phyloP scores from a whole-genome alignment of 768 basidiomycete species.

The Russula abietina region DNA sequence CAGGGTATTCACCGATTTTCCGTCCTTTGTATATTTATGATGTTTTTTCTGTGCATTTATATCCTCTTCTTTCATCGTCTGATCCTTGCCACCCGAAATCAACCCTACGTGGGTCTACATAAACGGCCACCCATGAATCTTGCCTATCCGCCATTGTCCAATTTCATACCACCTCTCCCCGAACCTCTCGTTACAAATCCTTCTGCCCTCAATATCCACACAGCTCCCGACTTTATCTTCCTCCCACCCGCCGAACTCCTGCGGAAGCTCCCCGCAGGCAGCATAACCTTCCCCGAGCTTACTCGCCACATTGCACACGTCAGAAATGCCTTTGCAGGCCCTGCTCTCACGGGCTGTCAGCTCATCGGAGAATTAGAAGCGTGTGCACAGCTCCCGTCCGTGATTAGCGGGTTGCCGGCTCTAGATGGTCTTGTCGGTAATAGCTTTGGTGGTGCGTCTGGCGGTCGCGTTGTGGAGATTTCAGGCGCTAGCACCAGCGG shows the following conservation, averaged over 20 bases:
- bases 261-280: constrained; percentile 16
- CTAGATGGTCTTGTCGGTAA: constrained; percentile 50
- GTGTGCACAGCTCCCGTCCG: constrained; percentile 28
- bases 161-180: constrained; percentile 16
- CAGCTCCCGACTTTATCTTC: constrained; percentile 19
- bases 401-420: constrained; percentile 37
- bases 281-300: constrained; percentile 17
- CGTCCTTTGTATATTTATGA: background rate
- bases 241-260: constrained; percentile 7
- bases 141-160: constrained; percentile 11
- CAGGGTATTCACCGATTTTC: background rate
- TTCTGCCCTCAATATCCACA: constrained; percentile 18
- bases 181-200: constrained; percentile 12
- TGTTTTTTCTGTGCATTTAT: background rate
- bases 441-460: constrained; percentile 34
- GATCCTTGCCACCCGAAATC: background rate
- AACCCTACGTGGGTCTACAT: background rate
- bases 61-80: background rate
- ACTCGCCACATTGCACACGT: constrained; percentile 17
- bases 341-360: constrained; percentile 30
- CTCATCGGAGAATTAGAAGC: constrained; percentile 28
- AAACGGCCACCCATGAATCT: constrained; percentile 9
- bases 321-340: constrained; percentile 6
- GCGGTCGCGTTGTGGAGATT: constrained; percentile 54
- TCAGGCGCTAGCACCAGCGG: constrained; percentile 61